Conservation (phyloP, 768 basidiomycete genomes). For the Exsudoporus frostii region DNA sequence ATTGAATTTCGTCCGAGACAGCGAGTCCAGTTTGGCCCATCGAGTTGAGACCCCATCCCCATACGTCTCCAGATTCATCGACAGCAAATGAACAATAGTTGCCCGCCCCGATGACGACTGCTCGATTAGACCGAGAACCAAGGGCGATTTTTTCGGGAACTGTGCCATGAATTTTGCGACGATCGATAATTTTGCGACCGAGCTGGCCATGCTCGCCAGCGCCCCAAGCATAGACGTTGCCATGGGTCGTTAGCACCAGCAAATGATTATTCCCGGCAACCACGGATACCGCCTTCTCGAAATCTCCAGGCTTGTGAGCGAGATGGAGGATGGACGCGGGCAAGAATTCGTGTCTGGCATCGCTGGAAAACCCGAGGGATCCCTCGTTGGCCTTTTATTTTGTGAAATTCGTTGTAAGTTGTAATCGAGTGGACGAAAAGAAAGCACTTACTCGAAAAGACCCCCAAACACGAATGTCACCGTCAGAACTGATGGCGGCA, state of each 20-base stretch:
- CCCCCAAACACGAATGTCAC: constrained; percentile 85
- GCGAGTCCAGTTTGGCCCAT: constrained; percentile 79
- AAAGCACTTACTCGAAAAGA: constrained; percentile 72
- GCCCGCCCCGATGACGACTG: constrained; percentile 75
- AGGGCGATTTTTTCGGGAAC: constrained; percentile 83
- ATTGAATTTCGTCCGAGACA: constrained; percentile 48
- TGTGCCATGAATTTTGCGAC: constrained; percentile 86
- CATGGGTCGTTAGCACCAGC: constrained; percentile 83
- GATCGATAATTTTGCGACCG: constrained; percentile 84
- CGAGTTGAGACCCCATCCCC: constrained; percentile 95
- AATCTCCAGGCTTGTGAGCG: constrained; percentile 56
- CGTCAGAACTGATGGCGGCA: constrained; percentile 75
- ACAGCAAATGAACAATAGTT: constrained; percentile 89
- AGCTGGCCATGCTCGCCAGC: constrained; percentile 89
- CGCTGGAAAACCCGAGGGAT: constrained; percentile 77
- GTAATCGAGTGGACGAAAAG: background rate
- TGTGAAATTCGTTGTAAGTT: constrained; percentile 3
- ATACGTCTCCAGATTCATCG: constrained; percentile 77
- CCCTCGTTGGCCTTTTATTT: constrained; percentile 65
- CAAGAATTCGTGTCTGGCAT: constrained; percentile 60
- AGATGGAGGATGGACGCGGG: constrained; percentile 61
- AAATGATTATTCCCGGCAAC: constrained; percentile 88
- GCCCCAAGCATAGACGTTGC: constrained; percentile 86
- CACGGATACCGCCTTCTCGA: constrained; percentile 70
- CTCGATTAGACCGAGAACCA: constrained; percentile 60